phyloP scores from a whole-genome alignment of 805 yeast genomes.

The Candida argentea region DNA sequence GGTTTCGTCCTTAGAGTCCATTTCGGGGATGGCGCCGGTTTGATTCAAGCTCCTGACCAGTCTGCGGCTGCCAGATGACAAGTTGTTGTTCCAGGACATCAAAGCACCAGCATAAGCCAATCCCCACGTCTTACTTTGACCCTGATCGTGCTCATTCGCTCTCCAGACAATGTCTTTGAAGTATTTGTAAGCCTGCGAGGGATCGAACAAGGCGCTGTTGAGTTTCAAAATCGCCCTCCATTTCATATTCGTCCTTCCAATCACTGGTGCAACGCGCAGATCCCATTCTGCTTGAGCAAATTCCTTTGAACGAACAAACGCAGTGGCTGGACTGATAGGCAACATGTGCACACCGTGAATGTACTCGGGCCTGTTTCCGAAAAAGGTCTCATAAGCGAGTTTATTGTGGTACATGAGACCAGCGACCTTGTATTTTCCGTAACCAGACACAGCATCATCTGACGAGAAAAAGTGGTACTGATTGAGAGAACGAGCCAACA shows the following conservation, averaged over 20 bases:
- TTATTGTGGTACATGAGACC: conserved; percentile 17
- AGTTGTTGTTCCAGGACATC: no score
- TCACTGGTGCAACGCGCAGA: conserved; percentile 10
- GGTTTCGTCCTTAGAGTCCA: no score
- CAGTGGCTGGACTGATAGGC: conserved; percentile 16
- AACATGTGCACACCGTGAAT: conserved; percentile 19
- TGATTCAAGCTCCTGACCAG: no score
- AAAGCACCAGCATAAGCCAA: conserved; percentile 53
- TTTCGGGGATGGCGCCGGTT: no score
- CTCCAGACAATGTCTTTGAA: conserved; percentile 23
- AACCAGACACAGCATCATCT: conserved; percentile 13
- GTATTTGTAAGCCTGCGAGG: conserved; percentile 29
- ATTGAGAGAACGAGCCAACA: conserved; percentile 12
- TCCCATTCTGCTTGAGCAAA: conserved; percentile 16
- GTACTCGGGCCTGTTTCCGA: conserved; percentile 12
- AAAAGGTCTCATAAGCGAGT: conserved; percentile 14
- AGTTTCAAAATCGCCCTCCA: conserved; percentile 54
- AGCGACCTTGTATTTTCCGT: conserved; percentile 12
- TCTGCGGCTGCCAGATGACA: no score
- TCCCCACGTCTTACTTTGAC: conserved; percentile 56
- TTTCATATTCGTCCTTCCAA: conserved; percentile 28
- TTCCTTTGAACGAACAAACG: conserved; percentile 9
- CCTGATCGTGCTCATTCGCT: conserved; percentile 42
- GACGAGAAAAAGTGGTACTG: conserved; percentile 10
- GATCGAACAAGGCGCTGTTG: conserved; percentile 37